A percentile compares a stretch with the other conserved stretches of the same genome.
Evolutionary conservation across 129 eudicot species (phyloP).

Genomic region (Flaveria ramosissima): DNA sequence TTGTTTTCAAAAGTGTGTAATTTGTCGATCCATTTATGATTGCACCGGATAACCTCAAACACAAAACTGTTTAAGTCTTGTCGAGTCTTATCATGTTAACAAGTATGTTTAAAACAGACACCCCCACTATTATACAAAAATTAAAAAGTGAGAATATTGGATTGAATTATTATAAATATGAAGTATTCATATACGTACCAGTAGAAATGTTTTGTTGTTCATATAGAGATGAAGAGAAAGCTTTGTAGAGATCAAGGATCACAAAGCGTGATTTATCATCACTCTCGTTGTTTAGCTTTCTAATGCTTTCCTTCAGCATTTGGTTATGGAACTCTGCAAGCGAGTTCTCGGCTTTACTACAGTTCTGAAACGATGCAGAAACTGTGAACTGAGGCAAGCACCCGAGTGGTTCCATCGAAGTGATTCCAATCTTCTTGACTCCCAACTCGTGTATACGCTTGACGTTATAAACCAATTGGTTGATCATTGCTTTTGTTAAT

Average conservation of each 20-base stretch:
- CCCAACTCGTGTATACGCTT: slow-evolving; percentile 54
- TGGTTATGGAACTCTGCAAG: slow-evolving; percentile 49
- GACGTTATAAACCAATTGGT: slow-evolving; percentile 47
- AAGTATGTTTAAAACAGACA: too few relatives aligned
- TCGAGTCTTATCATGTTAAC: too few relatives aligned
- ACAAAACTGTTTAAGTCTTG: too few relatives aligned
- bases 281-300: slow-evolving; percentile 40
- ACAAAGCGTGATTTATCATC: slow-evolving; percentile 30
- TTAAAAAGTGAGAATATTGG: too few relatives aligned
- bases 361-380: slow-evolving; percentile 38
- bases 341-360: slow-evolving; percentile 45
- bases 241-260: slow-evolving; percentile 55
- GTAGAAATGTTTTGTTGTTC: slow-evolving; percentile 23
- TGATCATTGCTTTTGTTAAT: slow-evolving; percentile 49
- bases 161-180: not conserved
- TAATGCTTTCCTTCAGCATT: slow-evolving; percentile 39
- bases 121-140: too few relatives aligned
- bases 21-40: too few relatives aligned
- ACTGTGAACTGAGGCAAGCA: slow-evolving; percentile 60
- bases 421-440: slow-evolving; percentile 52
- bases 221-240: slow-evolving; percentile 50
- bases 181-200: slow-evolving; percentile 31
- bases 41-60: too few relatives aligned
- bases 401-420: slow-evolving; percentile 61
- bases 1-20: too few relatives aligned